Evolutionary conservation across 2,329 filamentous ascomycete species (phyloP).

Genomic region (Stemphylium lycopersici): DNA sequence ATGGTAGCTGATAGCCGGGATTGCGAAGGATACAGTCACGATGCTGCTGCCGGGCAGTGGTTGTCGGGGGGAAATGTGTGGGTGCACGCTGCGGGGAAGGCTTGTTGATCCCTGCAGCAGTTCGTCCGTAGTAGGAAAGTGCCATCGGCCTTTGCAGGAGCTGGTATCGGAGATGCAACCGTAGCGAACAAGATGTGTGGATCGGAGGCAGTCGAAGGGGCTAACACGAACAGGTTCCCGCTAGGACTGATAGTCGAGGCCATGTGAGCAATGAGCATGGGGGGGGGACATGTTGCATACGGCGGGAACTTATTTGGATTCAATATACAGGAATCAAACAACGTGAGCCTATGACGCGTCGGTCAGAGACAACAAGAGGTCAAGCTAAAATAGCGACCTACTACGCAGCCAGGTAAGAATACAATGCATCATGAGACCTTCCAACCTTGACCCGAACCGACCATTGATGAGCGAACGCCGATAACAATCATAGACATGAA

Average conservation of each 20-base stretch:
- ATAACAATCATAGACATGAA: conserved; percentile 7
- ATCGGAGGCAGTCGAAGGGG: background rate
- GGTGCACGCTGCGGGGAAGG: conserved; percentile 15
- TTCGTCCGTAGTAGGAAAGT: conserved; percentile 1
- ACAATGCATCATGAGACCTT: conserved; percentile 11
- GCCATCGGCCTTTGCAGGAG: conserved; percentile 8
- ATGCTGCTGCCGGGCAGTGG: background rate
- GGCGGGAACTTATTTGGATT: conserved; percentile 1
- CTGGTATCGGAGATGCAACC: background rate
- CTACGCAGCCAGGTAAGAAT: conserved; percentile 1
- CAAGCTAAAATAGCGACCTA: background rate
- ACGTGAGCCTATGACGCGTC: background rate
- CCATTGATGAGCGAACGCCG: conserved; percentile 9
- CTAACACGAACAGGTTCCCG: conserved; percentile 4
- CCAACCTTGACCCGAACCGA: background rate
- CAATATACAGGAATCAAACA: background rate
- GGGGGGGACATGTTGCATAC: background rate
- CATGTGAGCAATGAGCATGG: conserved; percentile 1
- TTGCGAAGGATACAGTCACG: background rate
- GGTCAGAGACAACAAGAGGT: background rate
- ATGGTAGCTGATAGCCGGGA: background rate
- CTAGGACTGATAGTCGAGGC: background rate
- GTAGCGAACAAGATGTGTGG: background rate
- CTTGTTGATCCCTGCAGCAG: conserved; percentile 4
- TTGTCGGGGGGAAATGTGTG: background rate